These are phyloP conservation scores for Lomentospora prolificans DNA, from an alignment of 2,329 filamentous ascomycete genomes.

Conservation along the genomic window DNA sequence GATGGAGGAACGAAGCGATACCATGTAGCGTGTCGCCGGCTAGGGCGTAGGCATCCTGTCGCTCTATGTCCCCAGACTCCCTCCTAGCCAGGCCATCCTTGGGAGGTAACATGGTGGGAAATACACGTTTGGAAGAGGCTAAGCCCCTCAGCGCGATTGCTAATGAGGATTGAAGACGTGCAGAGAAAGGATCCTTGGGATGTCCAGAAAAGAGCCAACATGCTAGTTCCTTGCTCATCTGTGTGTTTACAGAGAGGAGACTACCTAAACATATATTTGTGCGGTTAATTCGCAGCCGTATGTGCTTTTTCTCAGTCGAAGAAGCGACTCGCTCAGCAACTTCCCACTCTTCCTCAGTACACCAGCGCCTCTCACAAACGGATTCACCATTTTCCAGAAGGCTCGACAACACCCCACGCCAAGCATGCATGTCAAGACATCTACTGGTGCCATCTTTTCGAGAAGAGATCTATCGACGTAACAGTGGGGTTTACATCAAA, in stretches of 20 bases:
- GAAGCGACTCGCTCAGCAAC: too few species aligned
- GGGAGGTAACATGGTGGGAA: neutral
- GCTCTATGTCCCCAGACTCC: neutral
- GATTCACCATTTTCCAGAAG: neutral
- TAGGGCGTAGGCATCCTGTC: neutral
- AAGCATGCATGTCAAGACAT: neutral
- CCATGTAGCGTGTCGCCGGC: neutral
- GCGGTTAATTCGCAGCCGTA: too few species aligned
- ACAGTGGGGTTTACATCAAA: neutral
- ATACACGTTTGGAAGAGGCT: neutral
- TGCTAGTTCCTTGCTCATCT: too few species aligned
- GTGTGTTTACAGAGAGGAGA: neutral
- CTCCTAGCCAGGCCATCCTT: neutral
- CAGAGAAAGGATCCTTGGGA: too few species aligned
- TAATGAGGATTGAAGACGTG: too few species aligned
- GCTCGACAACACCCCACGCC: neutral
- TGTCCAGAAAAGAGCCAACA: too few species aligned
- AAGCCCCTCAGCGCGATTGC: too few species aligned
- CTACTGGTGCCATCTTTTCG: neutral
- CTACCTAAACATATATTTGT: neutral
- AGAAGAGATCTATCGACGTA: neutral
- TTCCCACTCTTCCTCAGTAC: too few species aligned
- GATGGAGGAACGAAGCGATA: neutral
- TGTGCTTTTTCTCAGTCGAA: too few species aligned
- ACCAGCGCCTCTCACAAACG: neutral